Evolutionary conservation across 495 filamentous ascomycete species (phyloP).

Genomic region (Geopyxis carbonaria): DNA sequence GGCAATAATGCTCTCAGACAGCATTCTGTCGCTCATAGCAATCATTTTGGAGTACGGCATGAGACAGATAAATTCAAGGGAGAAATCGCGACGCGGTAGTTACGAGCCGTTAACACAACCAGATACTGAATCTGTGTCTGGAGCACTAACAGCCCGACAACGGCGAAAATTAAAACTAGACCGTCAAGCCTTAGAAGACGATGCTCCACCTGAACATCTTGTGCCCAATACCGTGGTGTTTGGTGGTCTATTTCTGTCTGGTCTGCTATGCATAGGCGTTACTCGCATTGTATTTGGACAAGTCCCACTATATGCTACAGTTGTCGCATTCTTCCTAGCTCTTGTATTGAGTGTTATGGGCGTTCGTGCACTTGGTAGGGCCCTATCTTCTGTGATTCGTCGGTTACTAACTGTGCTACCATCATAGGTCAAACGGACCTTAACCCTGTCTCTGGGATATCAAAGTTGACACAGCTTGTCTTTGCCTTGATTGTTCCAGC

Average conservation of each 20-base stretch:
- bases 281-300: constrained; percentile 63
- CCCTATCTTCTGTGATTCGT: neutral
- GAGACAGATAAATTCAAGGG: neutral
- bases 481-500: constrained; percentile 77
- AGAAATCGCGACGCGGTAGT: neutral
- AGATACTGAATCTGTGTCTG: too few relatives aligned
- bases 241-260: constrained; percentile 56
- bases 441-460: constrained; percentile 92
- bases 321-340: constrained; percentile 69
- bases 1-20: constrained; percentile 92
- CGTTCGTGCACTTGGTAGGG: constrained; percentile 56
- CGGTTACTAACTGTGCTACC: constrained; percentile 5
- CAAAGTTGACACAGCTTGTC: constrained; percentile 86
- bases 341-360: constrained; percentile 88
- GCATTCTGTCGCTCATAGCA: constrained; percentile 71
- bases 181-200: constrained; percentile 35
- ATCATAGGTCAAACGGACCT: constrained; percentile 65
- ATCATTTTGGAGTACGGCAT: constrained; percentile 38
- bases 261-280: constrained; percentile 59
- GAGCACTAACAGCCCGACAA: too few relatives aligned
- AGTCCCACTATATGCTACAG: constrained; percentile 52
- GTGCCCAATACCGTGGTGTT: constrained; percentile 55
- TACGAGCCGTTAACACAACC: too few relatives aligned
- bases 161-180: neutral
- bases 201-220: constrained; percentile 70